Conservation (phyloP, 129 eudicot genomes). For the Flaveria ramosissima region DNA sequence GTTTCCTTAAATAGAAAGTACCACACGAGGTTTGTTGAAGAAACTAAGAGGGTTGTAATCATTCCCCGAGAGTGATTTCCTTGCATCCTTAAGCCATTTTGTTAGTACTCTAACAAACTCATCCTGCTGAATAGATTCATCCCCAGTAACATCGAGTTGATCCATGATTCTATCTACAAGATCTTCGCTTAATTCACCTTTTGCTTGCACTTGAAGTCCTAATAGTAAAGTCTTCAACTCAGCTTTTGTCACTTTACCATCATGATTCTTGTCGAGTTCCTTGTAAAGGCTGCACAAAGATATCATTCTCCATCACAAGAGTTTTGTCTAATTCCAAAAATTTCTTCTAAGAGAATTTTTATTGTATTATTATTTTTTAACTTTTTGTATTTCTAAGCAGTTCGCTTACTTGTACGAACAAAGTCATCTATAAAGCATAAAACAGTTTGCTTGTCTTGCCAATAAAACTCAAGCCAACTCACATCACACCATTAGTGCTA, state of each 20-base stretch:
- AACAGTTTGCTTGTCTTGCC: too few species aligned
- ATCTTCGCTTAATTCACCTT: conserved; percentile 39
- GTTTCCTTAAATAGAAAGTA: conserved; percentile 3
- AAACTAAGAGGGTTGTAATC: conserved; percentile 35
- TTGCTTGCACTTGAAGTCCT: conserved; percentile 56
- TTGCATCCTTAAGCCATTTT: conserved; percentile 49
- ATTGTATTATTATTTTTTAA: too few species aligned
- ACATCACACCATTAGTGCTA: too few species aligned
- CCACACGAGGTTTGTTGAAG: conserved; percentile 28
- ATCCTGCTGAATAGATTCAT: conserved; percentile 42
- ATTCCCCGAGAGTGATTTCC: conserved; percentile 26
- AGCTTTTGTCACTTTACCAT: conserved; percentile 40
- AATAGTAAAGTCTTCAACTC: conserved; percentile 59
- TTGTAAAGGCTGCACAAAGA: conserved; percentile 45
- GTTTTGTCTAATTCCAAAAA: not conserved
- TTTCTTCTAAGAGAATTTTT: too few species aligned
- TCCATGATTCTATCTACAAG: conserved; percentile 47
- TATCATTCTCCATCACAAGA: not conserved
- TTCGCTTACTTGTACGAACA: too few species aligned
- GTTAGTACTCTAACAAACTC: conserved; percentile 52
- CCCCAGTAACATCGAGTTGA: conserved; percentile 52
- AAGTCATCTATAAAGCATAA: too few species aligned
- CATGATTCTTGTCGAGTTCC: conserved; percentile 51
- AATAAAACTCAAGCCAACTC: too few species aligned
- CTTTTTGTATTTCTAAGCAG: too few species aligned